A percentile compares a stretch with the other conserved stretches of the same genome.
Conservation (phyloP, 176 grass and related monocot genomes). For the Cymbopogon citratus region DNA sequence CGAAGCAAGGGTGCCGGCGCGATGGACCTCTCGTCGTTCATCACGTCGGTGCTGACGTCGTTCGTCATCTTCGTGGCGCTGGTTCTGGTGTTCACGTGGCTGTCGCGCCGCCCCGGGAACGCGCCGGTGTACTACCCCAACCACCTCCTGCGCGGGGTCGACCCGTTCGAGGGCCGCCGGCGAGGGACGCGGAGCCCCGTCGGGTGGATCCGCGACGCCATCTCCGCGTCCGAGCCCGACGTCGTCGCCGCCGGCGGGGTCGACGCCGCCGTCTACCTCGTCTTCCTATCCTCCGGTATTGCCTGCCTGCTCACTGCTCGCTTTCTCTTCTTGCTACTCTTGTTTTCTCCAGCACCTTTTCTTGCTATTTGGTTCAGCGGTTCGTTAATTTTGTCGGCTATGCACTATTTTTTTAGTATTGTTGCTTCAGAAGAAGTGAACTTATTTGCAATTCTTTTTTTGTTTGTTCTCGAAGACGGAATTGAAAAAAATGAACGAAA, state of each 20-base stretch:
- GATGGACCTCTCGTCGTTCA: slow-evolving; percentile 76
- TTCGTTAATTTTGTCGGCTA: not conserved
- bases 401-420: not conserved
- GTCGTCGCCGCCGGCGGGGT: slow-evolving; percentile 64
- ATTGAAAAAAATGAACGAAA: too few species aligned
- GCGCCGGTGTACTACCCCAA: slow-evolving; percentile 84
- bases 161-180: slow-evolving; percentile 52
- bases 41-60: slow-evolving; percentile 78
- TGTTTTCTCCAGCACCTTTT: not conserved
- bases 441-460: not conserved
- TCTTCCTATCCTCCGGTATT: slow-evolving; percentile 79
- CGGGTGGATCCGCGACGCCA: slow-evolving; percentile 58
- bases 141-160: slow-evolving; percentile 59
- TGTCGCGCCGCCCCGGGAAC: slow-evolving; percentile 68
- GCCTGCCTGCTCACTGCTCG: too few species aligned
- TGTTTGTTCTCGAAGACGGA: not conserved
- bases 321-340: not conserved
- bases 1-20: too few species aligned
- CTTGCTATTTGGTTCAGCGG: too few species aligned
- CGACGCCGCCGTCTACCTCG: slow-evolving; percentile 80
- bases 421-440: not conserved
- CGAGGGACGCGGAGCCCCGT: slow-evolving; percentile 48
- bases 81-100: slow-evolving; percentile 66
- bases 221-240: slow-evolving; percentile 51
- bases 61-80: slow-evolving; percentile 70